These are phyloP conservation scores for Bipolaris zeicola DNA, from an alignment of 2,329 filamentous ascomycete species.

Conservation along the genomic window DNA sequence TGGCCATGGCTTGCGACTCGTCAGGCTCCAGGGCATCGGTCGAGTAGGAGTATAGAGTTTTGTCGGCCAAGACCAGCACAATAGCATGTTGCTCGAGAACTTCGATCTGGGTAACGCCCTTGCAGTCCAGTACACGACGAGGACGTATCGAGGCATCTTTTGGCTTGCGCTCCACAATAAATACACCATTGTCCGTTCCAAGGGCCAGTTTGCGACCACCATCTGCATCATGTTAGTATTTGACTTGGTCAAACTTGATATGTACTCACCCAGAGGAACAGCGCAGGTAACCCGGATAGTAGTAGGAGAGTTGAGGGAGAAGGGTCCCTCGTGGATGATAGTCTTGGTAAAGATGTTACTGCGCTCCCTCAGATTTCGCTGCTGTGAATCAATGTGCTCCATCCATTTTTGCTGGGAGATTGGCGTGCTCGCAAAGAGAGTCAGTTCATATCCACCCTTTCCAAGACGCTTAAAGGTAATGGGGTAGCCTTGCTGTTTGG, in stretches of 20 bases:
- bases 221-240: conserved; percentile 60
- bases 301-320: conserved; percentile 62
- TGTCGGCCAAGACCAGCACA: conserved; percentile 88
- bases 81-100: conserved; percentile 95
- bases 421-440: conserved; percentile 83
- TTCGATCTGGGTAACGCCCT: conserved; percentile 91
- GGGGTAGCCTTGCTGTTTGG: conserved; percentile 77
- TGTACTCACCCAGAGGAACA: conserved; percentile 78
- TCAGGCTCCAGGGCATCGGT: conserved; percentile 84
- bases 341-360: conserved; percentile 74
- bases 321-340: conserved; percentile 82
- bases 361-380: conserved; percentile 79
- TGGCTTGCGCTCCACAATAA: conserved; percentile 85
- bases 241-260: not conserved
- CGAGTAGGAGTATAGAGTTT: conserved; percentile 88
- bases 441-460: conserved; percentile 92
- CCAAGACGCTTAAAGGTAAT: conserved; percentile 97
- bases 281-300: conserved; percentile 92
- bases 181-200: conserved; percentile 93
- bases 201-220: conserved; percentile 93
- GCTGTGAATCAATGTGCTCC: conserved; percentile 90
- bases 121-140: conserved; percentile 81
- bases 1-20: conserved; percentile 74
- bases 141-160: conserved; percentile 77
- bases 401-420: conserved; percentile 95